These are phyloP conservation scores for Thalia dealbata DNA, from an alignment of 176 grass and related monocot genomes.

Conservation along the genomic window DNA sequence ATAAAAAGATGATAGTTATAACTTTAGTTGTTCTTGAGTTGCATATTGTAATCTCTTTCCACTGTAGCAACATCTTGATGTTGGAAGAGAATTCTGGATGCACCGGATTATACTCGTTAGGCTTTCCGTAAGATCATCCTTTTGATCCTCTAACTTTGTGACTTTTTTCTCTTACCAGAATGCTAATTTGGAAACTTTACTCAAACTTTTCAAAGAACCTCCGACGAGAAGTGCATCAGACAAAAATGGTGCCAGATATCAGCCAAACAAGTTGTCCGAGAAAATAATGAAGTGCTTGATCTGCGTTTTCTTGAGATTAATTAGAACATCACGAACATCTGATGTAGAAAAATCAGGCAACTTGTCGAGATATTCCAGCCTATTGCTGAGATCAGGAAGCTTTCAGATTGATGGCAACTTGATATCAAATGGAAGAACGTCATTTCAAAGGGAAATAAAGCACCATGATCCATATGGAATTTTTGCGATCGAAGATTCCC, in stretches of 20 bases:
- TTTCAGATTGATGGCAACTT: slow-evolving; percentile 32
- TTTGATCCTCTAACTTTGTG: slow-evolving; percentile 1
- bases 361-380: slow-evolving; percentile 28
- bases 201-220: slow-evolving; percentile 25
- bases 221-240: slow-evolving; percentile 6
- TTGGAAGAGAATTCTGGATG: not conserved
- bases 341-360: slow-evolving; percentile 47
- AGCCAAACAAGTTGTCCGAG: slow-evolving; percentile 91
- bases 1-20: not conserved
- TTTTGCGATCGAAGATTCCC: slow-evolving; percentile 47
- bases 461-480: slow-evolving; percentile 83
- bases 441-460: slow-evolving; percentile 21
- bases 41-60: not conserved
- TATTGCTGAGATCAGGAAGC: slow-evolving; percentile 29
- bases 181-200: slow-evolving; percentile 15
- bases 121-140: not conserved
- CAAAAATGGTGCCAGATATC: slow-evolving; percentile 16
- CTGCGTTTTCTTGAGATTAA: slow-evolving; percentile 76
- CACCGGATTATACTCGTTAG: not conserved
- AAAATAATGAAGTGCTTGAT: slow-evolving; percentile 71
- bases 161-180: not conserved
- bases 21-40: too few relatives aligned
- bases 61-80: not conserved
- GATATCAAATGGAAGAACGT: slow-evolving; percentile 3
- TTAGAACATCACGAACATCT: slow-evolving; percentile 42